These are phyloP conservation scores for Termitomyces sp. DNA, from an alignment of 768 basidiomycete genomes.

Conservation along the genomic window DNA sequence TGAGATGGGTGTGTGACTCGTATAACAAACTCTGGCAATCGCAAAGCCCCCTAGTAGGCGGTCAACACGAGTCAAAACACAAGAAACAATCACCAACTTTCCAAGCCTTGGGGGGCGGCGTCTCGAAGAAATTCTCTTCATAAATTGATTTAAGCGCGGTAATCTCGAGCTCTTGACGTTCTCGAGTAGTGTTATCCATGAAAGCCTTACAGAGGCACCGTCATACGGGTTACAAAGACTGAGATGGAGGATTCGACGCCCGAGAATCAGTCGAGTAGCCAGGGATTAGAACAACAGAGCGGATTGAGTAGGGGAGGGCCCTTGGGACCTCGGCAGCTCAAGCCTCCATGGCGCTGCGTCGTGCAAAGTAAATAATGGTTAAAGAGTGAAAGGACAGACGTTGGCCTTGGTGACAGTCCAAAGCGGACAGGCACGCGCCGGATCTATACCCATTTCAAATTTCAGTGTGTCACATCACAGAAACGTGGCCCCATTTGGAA, in stretches of 20 bases:
- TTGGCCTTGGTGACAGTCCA: neutral
- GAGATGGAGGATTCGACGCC: slow-evolving; percentile 17
- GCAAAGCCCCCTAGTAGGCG: slow-evolving; percentile 49
- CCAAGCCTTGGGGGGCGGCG: slow-evolving; percentile 77
- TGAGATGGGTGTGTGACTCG: slow-evolving; percentile 63
- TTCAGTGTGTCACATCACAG: neutral
- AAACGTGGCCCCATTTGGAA: neutral
- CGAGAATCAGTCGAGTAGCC: slow-evolving; percentile 12
- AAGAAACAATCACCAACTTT: slow-evolving; percentile 44
- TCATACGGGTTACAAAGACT: slow-evolving; percentile 15
- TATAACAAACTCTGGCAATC: slow-evolving; percentile 74
- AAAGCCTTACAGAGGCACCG: slow-evolving; percentile 18
- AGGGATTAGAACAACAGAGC: slow-evolving; percentile 24
- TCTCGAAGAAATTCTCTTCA: slow-evolving; percentile 69
- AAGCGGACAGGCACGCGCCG: slow-evolving; percentile 3
- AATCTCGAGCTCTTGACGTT: slow-evolving; percentile 64
- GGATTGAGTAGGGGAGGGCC: slow-evolving; percentile 62
- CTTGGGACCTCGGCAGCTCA: slow-evolving; percentile 71
- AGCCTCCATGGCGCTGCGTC: slow-evolving; percentile 51
- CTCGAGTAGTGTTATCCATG: slow-evolving; percentile 69
- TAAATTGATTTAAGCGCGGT: slow-evolving; percentile 79
- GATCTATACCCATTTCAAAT: neutral
- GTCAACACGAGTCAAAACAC: slow-evolving; percentile 5
- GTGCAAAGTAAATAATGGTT: slow-evolving; percentile 8
- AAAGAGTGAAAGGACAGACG: neutral